Percentiles rank a stretch among this genome's conserved stretches.
Evolutionary conservation across 306 rosid genomes (phyloP).

Genomic region (Dalbergia cochinchinensis): DNA sequence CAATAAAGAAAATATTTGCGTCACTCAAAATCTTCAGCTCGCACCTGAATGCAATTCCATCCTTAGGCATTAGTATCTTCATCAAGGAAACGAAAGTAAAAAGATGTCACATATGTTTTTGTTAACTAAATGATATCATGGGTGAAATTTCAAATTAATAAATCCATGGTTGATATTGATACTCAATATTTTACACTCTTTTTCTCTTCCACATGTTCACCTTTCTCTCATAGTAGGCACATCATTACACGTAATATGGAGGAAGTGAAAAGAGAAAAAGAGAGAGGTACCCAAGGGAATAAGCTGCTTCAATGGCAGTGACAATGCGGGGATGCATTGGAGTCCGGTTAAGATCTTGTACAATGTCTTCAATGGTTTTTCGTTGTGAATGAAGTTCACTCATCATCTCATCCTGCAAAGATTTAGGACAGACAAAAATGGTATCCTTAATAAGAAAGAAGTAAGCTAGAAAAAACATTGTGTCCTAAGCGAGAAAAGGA

Average conservation of each 20-base stretch:
- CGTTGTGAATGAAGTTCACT: slow-evolving; percentile 62
- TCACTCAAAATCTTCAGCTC: slow-evolving; percentile 73
- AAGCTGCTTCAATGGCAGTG: slow-evolving; percentile 63
- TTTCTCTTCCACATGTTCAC: too few species aligned
- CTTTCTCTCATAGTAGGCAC: too few species aligned
- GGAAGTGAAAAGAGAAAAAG: too few species aligned
- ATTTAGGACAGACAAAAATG: neutral
- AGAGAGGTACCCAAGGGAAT: slow-evolving; percentile 56
- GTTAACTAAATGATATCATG: too few species aligned
- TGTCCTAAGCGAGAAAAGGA: neutral
- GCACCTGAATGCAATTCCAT: slow-evolving; percentile 55
- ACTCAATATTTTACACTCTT: slow-evolving; percentile 5
- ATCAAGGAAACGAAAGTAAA: neutral
- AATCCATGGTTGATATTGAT: neutral
- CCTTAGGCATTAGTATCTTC: slow-evolving; percentile 16
- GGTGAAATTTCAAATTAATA: neutral
- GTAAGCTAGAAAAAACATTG: neutral
- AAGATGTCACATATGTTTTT: too few species aligned
- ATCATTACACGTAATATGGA: too few species aligned
- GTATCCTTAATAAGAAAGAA: neutral
- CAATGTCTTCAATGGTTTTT: slow-evolving; percentile 60
- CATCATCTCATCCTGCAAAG: slow-evolving; percentile 63
- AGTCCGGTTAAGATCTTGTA: slow-evolving; percentile 51
- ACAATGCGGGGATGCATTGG: slow-evolving; percentile 63
- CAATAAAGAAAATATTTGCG: slow-evolving; percentile 70